Percentiles rank a stretch among this genome's conserved stretches.
These are phyloP conservation scores for Corylus heterophylla DNA, from an alignment of 306 rosid genomes.

Conservation along the genomic window DNA sequence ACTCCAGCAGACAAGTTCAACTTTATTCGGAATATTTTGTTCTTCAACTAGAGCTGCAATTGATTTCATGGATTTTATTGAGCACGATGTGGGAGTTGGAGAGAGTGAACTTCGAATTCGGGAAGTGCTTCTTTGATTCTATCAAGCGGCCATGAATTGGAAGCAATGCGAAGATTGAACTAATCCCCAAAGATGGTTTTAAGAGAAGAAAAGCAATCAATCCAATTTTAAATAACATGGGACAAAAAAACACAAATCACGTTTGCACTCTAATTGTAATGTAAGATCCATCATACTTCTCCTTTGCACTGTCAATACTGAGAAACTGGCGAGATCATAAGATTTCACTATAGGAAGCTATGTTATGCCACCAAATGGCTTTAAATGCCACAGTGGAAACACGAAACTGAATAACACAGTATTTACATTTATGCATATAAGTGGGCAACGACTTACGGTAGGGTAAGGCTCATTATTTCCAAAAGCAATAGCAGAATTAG, in stretches of 20 bases:
- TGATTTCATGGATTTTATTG: constrained; percentile 53
- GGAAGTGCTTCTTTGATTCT: constrained; percentile 58
- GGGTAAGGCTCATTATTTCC: not conserved
- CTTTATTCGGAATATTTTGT: constrained; percentile 62
- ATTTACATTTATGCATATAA: constrained; percentile 16
- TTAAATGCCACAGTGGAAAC: constrained; percentile 66
- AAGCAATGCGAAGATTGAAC: not conserved
- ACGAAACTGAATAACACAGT: constrained; percentile 26
- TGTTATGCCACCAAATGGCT: constrained; percentile 59
- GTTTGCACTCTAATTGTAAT: constrained; percentile 24
- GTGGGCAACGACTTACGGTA: constrained; percentile 57
- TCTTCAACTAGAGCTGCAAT: constrained; percentile 68
- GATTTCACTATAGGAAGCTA: constrained; percentile 76
- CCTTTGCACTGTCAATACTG: constrained; percentile 99
- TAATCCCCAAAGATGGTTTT: not conserved
- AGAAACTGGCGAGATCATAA: constrained; percentile 94
- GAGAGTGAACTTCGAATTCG: constrained; percentile 33
- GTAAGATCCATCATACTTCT: constrained; percentile 99
- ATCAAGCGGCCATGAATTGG: constrained; percentile 64
- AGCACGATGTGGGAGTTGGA: constrained; percentile 59
- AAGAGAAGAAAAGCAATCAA: not conserved
- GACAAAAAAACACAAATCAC: constrained; percentile 2
- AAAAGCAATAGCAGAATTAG: not conserved
- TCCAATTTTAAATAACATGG: constrained; percentile 5
- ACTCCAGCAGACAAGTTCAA: constrained; percentile 72